Evolutionary conservation across 257 asterid genomes (phyloP), one percentile per base, ranked within the genome.

Genomic region (Pogostemon cablin): DNA sequence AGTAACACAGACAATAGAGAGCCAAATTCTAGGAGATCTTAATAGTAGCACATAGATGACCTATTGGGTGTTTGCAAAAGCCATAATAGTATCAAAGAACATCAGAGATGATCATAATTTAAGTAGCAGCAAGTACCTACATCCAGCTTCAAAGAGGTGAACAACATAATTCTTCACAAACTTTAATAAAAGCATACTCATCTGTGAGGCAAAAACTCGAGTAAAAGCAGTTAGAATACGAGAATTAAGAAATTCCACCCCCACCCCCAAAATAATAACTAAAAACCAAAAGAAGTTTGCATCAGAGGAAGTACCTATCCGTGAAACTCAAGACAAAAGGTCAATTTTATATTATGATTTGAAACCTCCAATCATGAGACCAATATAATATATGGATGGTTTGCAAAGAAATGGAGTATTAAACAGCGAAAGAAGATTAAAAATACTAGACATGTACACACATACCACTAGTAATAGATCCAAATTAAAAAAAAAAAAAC

Each of bases 51-150:
- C 48, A 47, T 65, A 32, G 62, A 50, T 49, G 69, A 60, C 43
- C 15, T 15, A 15, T 15, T 15, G 15, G 15, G 15, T 15, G 15
- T 15, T 15, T 15, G 15, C 15, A 62, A 61, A 62, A 67, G 53
- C 76, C 70, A 72, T 62, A 72, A 50, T 62, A 63, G 62, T 72
- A 62, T 55, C 70, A 50, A 49, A 50, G 57, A 50, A 52, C 56
- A 63, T 41, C 49, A 72, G n/a, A 62, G 34, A 63, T 34, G 4
- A 25, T 72, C 65, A 72, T 50, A 62, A 53, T 42, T 20, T 32
- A 42, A 53, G 59, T 52, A 52, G 65, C 71, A 62, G 65, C 58
- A 38, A 50, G 50, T 40, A 41, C 65, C 48, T 62, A 62, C 44
- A 72, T 62, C 55, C 15, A 72, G 49, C 76, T 72, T 20, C 64